A percentile compares a stretch with the other conserved stretches of the same genome.
Evolutionary conservation across 495 filamentous ascomycete species (phyloP).

Genomic region (Neurospora sp.): DNA sequence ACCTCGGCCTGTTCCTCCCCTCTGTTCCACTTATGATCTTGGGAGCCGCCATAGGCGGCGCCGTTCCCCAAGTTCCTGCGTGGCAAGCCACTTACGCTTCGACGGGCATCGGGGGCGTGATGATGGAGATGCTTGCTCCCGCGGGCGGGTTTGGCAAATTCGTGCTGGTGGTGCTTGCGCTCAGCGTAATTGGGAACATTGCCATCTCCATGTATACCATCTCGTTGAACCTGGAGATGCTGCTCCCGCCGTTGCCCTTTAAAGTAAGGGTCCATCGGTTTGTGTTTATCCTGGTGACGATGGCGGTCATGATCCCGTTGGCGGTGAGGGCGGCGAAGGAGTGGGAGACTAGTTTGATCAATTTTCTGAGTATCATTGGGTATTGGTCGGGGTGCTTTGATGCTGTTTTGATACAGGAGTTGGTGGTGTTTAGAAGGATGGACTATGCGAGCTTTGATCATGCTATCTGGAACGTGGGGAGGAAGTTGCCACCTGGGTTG

Average conservation of each 20-base stretch:
- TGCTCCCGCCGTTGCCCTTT: conserved; percentile 24
- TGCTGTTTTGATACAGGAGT: conserved; percentile 35
- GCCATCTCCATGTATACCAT: conserved; percentile 35
- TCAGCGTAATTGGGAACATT: conserved; percentile 42
- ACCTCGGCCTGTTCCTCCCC: conserved; percentile 35
- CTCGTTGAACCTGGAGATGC: conserved; percentile 41
- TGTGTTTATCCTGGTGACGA: conserved; percentile 35
- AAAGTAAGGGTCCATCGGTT: conserved; percentile 32
- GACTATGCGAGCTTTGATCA: conserved; percentile 32
- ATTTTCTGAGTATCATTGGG: conserved; percentile 42
- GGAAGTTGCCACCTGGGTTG: conserved; percentile 35
- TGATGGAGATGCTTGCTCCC: conserved; percentile 38
- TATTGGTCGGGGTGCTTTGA: conserved; percentile 46
- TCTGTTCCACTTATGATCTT: conserved; percentile 40
- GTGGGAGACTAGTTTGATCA: conserved; percentile 40
- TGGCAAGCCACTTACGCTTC: conserved; percentile 32
- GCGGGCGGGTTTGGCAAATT: conserved; percentile 43
- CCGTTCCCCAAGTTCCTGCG: conserved; percentile 23
- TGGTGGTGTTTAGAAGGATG: conserved; percentile 33
- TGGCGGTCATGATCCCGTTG: conserved; percentile 38
- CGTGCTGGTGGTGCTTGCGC: conserved; percentile 37
- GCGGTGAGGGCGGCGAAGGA: conserved; percentile 35
- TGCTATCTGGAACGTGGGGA: conserved; percentile 35
- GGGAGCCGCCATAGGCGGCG: conserved; percentile 42
- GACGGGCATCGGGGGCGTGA: conserved; percentile 39